Base-by-base conservation (phyloP, 1,284 basidiomycete species). In the Phellopilus nigrolimitatus region DNA sequence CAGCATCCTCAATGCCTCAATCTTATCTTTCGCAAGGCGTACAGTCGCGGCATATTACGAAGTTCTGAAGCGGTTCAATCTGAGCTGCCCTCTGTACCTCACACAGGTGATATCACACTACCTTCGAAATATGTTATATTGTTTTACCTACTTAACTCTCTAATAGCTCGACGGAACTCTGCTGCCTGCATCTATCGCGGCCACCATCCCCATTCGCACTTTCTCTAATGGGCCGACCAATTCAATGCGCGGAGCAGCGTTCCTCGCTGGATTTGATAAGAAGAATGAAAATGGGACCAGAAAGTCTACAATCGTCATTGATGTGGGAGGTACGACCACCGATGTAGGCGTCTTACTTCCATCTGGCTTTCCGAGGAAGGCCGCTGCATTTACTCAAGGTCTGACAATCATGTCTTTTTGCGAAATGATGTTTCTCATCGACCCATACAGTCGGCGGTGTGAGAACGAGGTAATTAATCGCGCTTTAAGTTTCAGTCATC, bases 161-260 rank as follows among this genome's bases (percentile, higher is more conserved):
- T n/a, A n/a, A 9, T 9, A 56, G 55, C 65, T 68, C 62, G 80
- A 82, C 49, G 80, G 79, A 13, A 82, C 79, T 8, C 66, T 82
- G 25, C 71, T 80, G 33, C 71, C 68, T 3, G 76, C 73, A 19
- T 64, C 68, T 0, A 67, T 74, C 44, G 80, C 80, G 4, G 74
- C 75, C 0, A 66, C 66, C n/a, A 64, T 82, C 37, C 81, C 80
- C 19, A 81, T 83, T 54, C 71, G 77, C 33, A 83, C 81, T 0
- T 82, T 83, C 62, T 76, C 76, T 0, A 76, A 74, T 7, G 79
- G 79, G 4, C 73, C 78, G 0, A 82, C 79, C 17, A 82, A 82
- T 61, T 79, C 77, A 1, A 82, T 82, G 78, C 67, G 78, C 42
- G 80, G 80, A 0, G 80, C 78, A 2, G 74, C 72, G 4, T 79